Conservation (phyloP, 2,329 filamentous ascomycete genomes). For the Diaporthe batatas region DNA sequence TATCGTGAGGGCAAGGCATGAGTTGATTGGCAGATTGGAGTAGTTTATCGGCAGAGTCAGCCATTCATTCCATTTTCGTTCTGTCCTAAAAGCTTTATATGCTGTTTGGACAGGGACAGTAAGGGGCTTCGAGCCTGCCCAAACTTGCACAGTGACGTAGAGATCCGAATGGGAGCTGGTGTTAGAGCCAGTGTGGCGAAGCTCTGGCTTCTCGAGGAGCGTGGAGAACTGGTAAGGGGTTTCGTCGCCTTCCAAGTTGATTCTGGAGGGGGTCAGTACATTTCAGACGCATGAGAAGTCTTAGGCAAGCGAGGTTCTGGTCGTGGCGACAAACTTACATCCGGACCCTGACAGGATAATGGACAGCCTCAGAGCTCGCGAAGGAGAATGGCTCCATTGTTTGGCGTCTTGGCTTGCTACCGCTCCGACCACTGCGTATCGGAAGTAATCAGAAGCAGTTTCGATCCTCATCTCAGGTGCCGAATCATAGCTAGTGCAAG, state of each 20-base stretch:
- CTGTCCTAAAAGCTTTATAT: conserved; percentile 89
- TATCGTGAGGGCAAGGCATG: conserved; percentile 90
- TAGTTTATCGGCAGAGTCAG: conserved; percentile 88
- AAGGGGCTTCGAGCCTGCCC: conserved; percentile 94
- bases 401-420: conserved; percentile 29
- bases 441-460: not conserved
- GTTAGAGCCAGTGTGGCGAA: conserved; percentile 90
- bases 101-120: conserved; percentile 93
- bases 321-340: conserved; percentile 61
- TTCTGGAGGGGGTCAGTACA: conserved; percentile 59
- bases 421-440: not conserved
- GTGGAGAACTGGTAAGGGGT: conserved; percentile 81
- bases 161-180: conserved; percentile 87
- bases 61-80: conserved; percentile 95
- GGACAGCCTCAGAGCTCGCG: conserved; percentile 86
- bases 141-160: conserved; percentile 92
- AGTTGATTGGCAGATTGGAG: conserved; percentile 82
- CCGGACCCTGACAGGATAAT: conserved; percentile 77
- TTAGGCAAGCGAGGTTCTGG: not conserved
- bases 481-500: conserved; percentile 6
- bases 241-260: conserved; percentile 83
- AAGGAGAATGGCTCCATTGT: conserved; percentile 96
- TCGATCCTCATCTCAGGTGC: not conserved
- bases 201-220: conserved; percentile 81
- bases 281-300: not conserved